Evolutionary conservation across 139 green algal species (phyloP), one percentile per base, ranked within the genome.

Genomic region (Chlorella sp.): DNA sequence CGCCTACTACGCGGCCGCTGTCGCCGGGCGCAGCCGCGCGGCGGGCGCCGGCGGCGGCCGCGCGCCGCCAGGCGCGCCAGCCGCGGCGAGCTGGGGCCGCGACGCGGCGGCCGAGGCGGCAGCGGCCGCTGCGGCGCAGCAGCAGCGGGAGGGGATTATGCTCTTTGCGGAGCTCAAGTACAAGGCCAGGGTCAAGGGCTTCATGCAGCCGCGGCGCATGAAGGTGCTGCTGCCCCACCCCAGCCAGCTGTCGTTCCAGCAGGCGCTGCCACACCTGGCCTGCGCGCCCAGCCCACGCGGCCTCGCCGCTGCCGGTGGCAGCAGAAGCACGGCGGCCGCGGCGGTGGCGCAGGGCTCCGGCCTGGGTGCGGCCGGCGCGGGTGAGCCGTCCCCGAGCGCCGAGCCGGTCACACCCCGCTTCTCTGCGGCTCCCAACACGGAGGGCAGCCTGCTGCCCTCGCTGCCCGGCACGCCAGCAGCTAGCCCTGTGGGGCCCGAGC

Each of bases 131-230:
- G 67, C 33, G 62, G 63, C 63, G 43, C 31, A 31, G 71, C 42
- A 36, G 60, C 33, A 50, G 71, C 43, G 59, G 59, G 9, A 17
- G 48, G 6, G 2, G 48, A 15, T 5, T 9, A 42, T 50, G 59
- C 25, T 25, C 46, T 58, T 88, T 15, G 71, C 60, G 2, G 68
- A 64, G 19, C 50, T 90, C 38, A 60, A 77, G 56, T 89, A 90
- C 76, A 70, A 79, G 14, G 77, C 83, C 1, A 67, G 77, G 3
- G 41, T 90, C 21, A 67, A 72, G 25, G 85, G 85, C 31, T 84
- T 90, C 67, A 90, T 90, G 85, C 76, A 81, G 43, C 85, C 85
- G 5, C 60, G 83, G n/a, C 73, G 79, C 59, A 81, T 84, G 79
- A 62, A 58, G 11, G 79, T 84, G 40, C 25, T 53, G 38, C 60